Evolutionary conservation across 176 grass and related monocot species (phyloP).

Genomic region (Calamus simplicifolius): DNA sequence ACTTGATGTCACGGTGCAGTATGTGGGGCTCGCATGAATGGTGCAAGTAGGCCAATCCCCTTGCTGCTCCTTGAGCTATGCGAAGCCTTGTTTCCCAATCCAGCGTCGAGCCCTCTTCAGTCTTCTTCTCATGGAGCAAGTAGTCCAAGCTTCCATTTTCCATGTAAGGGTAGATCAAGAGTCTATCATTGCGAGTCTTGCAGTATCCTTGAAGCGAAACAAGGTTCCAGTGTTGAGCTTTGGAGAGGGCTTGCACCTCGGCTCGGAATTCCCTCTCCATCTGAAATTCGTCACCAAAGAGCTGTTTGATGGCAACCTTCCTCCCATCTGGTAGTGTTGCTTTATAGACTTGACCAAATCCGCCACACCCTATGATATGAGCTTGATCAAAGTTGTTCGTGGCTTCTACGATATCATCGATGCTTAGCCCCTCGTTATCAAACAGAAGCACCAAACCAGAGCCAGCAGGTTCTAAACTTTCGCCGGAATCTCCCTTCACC

Average conservation of each 20-base stretch:
- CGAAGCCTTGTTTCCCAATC: conserved; percentile 71
- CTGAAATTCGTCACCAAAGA: conserved; percentile 86
- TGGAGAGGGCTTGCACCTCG: conserved; percentile 80
- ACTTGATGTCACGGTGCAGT: conserved; percentile 91
- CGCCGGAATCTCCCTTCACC: conserved; percentile 65
- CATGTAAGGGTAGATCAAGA: conserved; percentile 95
- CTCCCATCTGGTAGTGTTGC: conserved; percentile 58
- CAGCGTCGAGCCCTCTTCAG: conserved; percentile 43
- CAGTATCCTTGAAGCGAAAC: conserved; percentile 85
- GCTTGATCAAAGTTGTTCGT: conserved; percentile 90
- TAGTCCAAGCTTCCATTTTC: conserved; percentile 96
- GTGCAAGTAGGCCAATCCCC: conserved; percentile 78
- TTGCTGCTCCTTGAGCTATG: conserved; percentile 72
- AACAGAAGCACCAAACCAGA: conserved; percentile 78
- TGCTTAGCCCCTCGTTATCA: conserved; percentile 58
- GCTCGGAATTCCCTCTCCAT: conserved; percentile 91
- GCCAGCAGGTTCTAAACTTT: conserved; percentile 42
- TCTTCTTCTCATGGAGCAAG: conserved; percentile 90
- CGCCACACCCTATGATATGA: conserved; percentile 78
- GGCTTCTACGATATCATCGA: conserved; percentile 73
- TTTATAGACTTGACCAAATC: conserved; percentile 89
- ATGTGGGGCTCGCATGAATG: conserved; percentile 86
- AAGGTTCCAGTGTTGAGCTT: conserved; percentile 73
- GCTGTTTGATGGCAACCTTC: conserved; percentile 70
- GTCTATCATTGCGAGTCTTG: conserved; percentile 65